Evolutionary conservation across 2,329 filamentous ascomycete genomes (phyloP), one percentile per base, ranked within the genome.

Genomic region (Albifimbria verrucaria): DNA sequence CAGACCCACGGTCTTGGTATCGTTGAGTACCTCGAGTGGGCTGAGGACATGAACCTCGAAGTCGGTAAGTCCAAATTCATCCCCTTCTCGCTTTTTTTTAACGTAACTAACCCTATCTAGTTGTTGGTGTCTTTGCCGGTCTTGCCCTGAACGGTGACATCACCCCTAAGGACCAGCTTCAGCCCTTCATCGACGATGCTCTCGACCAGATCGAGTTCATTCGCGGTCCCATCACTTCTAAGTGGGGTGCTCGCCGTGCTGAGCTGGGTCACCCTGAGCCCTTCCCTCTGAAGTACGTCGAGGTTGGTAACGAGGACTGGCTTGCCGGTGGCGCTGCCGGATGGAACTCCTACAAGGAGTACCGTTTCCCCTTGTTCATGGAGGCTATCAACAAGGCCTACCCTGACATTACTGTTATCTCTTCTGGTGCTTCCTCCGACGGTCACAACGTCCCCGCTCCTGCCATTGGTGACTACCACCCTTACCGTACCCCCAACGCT

Each of bases 291-390:
- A 72, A 78, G 11, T 85, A 80, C 59, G 81, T 88, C 51, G 86
- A 88, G 67, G 70, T 88, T 43, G 86, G 86, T 54, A 88, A 89
- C 64, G 86, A 89, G 64, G 86, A 89, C 59, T 81, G 80, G 72
- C 76, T 87, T 4, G 77, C 74, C 23, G 75, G 75, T 3, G 78
- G 76, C 5, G 71, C 75, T 2, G 60, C 62, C 0, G 74, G 78
- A 4, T 78, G 73, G 64, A 67, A 74, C 2, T 74, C 77, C 6
- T 80, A 77, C 60, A 73, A 76, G 48, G 76, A 80, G 53, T 80
- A 80, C 58, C 79, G 85, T 4, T 86, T 87, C 64, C 72, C 76
- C 4, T 69, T 76, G 59, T 85, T 88, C 67, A 74, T 85, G 55
- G 66, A 83, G 39, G 84, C 83, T 17, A 83, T 87, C 67, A 75